Evolutionary conservation across 176 grass and related monocot genomes (phyloP).

Genomic region (Carex kokanica): DNA sequence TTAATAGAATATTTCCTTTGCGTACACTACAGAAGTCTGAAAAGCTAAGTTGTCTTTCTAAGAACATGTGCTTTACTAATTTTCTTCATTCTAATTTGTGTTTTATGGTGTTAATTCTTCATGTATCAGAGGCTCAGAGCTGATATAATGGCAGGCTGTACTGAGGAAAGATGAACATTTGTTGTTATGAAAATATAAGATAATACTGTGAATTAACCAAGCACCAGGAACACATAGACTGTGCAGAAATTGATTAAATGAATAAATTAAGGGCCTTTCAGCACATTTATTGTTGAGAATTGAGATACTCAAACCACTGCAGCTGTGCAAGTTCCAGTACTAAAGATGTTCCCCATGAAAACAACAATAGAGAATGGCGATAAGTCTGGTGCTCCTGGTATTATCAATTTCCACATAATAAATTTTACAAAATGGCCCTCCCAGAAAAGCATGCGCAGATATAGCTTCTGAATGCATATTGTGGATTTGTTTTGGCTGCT

Average conservation of each 20-base stretch:
- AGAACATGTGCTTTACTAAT: not conserved
- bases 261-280: not conserved
- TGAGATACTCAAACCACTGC: not conserved
- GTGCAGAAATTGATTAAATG: not conserved
- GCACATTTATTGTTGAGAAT: not conserved
- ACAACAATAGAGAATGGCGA: not conserved
- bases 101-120: not conserved
- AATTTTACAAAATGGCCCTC: not conserved
- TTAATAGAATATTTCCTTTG: not conserved
- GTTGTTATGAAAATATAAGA: too few relatives aligned
- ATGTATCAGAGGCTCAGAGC: too few relatives aligned
- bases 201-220: too few relatives aligned
- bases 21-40: not conserved
- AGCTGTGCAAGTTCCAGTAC: not conserved
- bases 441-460: not conserved
- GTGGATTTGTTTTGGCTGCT: not conserved
- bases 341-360: not conserved
- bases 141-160: too few relatives aligned
- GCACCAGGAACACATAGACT: slow-evolving; percentile 17
- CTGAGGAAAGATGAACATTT: too few relatives aligned
- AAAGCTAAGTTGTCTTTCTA: not conserved
- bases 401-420: not conserved
- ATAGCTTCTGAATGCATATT: not conserved
- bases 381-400: not conserved
- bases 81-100: not conserved